Percentiles rank a stretch among this genome's conserved stretches.
Evolutionary conservation across 345 rosid species (phyloP).

Genomic region (Populus ilicifolia): DNA sequence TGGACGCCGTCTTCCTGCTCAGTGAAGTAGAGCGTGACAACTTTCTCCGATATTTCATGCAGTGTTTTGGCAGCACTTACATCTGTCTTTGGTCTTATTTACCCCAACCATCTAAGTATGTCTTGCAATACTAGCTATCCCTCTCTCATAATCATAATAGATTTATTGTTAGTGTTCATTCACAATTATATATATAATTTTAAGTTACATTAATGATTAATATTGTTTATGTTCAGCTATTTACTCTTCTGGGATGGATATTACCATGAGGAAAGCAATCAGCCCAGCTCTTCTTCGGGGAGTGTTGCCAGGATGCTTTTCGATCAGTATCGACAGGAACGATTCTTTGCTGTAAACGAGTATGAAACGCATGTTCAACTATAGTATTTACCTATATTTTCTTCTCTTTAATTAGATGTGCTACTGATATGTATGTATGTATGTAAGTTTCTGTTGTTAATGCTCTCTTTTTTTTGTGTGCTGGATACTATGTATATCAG

Average conservation of each 20-base stretch:
- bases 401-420: background rate
- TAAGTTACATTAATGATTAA: background rate
- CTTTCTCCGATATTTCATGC: constrained; percentile 44
- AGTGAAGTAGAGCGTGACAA: constrained; percentile 37
- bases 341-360: constrained; percentile 36
- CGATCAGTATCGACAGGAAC: constrained; percentile 38
- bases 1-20: constrained; percentile 55
- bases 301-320: constrained; percentile 45
- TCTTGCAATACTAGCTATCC: background rate
- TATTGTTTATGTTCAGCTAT: constrained; percentile 32
- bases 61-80: constrained; percentile 48
- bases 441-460: background rate
- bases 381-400: background rate
- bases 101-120: constrained; percentile 44
- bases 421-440: too few species aligned
- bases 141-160: background rate
- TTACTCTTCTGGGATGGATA: constrained; percentile 50
- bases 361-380: constrained; percentile 3
- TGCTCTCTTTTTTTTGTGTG: background rate
- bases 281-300: constrained; percentile 43
- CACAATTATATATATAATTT: background rate
- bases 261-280: constrained; percentile 38
- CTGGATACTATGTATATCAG: constrained; percentile 8
- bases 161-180: background rate
- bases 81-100: constrained; percentile 59